Conservation (phyloP, 1,139 yeast species). For the Protomyces macrosporus region DNA sequence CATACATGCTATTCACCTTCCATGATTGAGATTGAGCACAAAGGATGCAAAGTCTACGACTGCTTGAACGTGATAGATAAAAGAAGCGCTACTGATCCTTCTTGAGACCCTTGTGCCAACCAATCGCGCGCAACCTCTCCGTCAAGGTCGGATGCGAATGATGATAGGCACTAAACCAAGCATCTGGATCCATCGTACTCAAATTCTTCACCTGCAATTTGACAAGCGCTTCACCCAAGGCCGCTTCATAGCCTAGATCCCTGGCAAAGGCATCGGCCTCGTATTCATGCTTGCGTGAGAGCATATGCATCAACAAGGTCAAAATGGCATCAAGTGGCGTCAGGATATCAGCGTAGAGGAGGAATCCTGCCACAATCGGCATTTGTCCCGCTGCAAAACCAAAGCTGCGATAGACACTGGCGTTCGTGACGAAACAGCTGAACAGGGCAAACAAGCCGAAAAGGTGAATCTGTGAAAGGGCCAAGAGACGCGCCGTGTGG, state of each 20-base stretch:
- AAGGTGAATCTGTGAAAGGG: conserved; percentile 59
- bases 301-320: conserved; percentile 60
- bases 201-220: conserved; percentile 73
- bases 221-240: conserved; percentile 67
- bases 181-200: conserved; percentile 78
- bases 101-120: not conserved
- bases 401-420: conserved; percentile 68
- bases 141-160: conserved; percentile 86
- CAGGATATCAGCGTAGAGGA: conserved; percentile 58
- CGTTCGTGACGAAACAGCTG: conserved; percentile 71
- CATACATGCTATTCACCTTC: too few relatives aligned
- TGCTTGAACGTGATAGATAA: too few relatives aligned
- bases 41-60: too few relatives aligned
- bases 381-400: conserved; percentile 51
- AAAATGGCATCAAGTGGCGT: conserved; percentile 69
- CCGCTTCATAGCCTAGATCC: conserved; percentile 61
- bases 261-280: conserved; percentile 73
- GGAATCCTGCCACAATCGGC: conserved; percentile 76
- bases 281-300: conserved; percentile 81
- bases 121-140: conserved; percentile 73
- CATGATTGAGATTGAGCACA: too few relatives aligned
- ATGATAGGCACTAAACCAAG: conserved; percentile 82
- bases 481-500: conserved; percentile 69
- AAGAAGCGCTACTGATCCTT: not conserved
- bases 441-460: conserved; percentile 64